A percentile compares a stretch with the other conserved stretches of the same genome.
phyloP scores from a whole-genome alignment of 257 asterid genomes.

The Petunia secreta region DNA sequence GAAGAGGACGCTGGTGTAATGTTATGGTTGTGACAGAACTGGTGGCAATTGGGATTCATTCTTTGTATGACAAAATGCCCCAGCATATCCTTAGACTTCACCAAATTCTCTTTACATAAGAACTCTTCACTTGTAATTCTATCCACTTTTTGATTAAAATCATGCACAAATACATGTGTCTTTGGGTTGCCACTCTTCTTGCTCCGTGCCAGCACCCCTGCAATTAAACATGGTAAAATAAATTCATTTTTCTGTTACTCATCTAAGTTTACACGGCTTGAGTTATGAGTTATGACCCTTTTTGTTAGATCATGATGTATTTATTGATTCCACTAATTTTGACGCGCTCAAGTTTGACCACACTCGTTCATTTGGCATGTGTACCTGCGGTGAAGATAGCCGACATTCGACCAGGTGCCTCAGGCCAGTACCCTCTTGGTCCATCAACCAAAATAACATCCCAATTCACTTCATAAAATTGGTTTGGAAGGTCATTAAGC shows the following conservation, averaged over 20 bases:
- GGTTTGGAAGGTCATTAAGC: conserved; percentile 82
- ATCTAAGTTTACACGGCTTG: no score
- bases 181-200: conserved; percentile 54
- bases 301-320: no score
- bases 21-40: conserved; percentile 58
- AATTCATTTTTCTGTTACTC: no score
- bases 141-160: conserved; percentile 63
- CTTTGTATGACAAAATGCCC: conserved; percentile 71
- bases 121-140: conserved; percentile 70
- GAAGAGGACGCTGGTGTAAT: conserved; percentile 30
- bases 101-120: conserved; percentile 70
- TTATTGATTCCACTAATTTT: no score
- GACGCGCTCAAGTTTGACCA: no score
- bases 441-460: conserved; percentile 84
- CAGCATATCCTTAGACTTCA: conserved; percentile 60
- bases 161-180: conserved; percentile 86
- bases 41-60: conserved; percentile 41
- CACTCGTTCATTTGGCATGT: no score
- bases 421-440: conserved; percentile 88
- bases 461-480: conserved; percentile 86
- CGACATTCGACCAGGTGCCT: conserved; percentile 87
- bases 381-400: conserved; percentile 77
- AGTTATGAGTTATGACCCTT: no score
- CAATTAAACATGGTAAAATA: conserved; percentile 5
- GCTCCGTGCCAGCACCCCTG: conserved; percentile 85